Evolutionary conservation across 257 asterid species (phyloP), one percentile per base, ranked within the genome.

Genomic region (Nicotiana paniculata): DNA sequence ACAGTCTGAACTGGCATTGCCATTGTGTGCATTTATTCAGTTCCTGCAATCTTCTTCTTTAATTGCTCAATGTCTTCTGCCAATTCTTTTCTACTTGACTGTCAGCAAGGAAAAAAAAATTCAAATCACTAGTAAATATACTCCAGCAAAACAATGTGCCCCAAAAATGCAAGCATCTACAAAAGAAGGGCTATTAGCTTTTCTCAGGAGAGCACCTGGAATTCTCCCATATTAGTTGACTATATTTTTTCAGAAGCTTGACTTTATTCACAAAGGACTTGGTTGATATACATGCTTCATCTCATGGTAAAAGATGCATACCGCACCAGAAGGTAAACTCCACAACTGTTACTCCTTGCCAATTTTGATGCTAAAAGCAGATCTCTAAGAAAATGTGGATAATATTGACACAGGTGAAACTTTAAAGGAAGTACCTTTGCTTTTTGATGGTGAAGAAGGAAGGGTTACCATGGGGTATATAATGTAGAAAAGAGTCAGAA

Each of bases 21-120:
- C 51, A 67, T 81, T 53, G 65, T 57, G 43, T 58, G 79, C 81
- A 57, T 82, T 85, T 84, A 96, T 80, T 93, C 97, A 32, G 92
- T 84, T 86, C 97, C 99, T 28, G 97, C 90, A 83, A 94, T 88
- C 93, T 92, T 94, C 93, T 92, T 94, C 94, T 96, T 96, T 81
- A 94, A 32, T 15, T 88, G 83, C 89, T 96, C 99, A 43, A 94
- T 88, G 75, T 96, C 99, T 61, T 91, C 51, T 28, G 91, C 93
- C 89, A 96, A 82, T 81, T 96, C 98, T 87, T 94, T 96, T 84
- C 99, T 92, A 88, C 97, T 91, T 3, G 97, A 90, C 99, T 93
- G 97, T 88, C 84, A 76, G 26, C 30, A 81, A 12, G 11, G 3
- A 74, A 28, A 53, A 70, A n/a, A 9, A 82, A 54, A 65, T 66